These are phyloP conservation scores for Saksenaea vasiformis DNA, from an alignment of 371 early-diverging fungal species.

Conservation along the genomic window DNA sequence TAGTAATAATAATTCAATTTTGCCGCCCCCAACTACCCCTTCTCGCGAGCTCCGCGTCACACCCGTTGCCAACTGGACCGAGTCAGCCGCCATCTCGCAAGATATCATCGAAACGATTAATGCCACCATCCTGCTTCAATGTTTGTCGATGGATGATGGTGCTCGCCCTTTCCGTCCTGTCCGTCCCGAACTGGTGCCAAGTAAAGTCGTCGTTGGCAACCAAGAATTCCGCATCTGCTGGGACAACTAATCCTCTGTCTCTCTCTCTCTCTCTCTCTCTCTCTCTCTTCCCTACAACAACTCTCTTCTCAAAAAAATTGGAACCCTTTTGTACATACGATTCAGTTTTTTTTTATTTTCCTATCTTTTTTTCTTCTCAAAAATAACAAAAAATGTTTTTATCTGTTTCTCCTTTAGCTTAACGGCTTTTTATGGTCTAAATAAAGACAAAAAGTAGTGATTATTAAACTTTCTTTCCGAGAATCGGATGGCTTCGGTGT, in stretches of 20 bases:
- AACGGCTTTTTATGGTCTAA: constrained; percentile 1
- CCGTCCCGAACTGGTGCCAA: constrained; percentile 27
- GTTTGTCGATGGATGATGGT: constrained; percentile 61
- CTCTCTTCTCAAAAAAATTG: not conserved
- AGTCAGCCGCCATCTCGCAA: constrained; percentile 15
- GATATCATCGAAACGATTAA: constrained; percentile 59
- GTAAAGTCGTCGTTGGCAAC: constrained; percentile 36
- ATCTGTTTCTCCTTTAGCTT: not conserved
- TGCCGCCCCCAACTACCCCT: constrained; percentile 1
- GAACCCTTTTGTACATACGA: not conserved
- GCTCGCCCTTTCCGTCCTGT: constrained; percentile 45
- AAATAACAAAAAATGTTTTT: not conserved
- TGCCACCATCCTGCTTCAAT: constrained; percentile 54
- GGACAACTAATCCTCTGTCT: constrained; percentile 21
- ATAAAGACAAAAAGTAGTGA: not conserved
- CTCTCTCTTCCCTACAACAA: too few relatives aligned
- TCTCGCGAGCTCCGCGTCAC: constrained; percentile 4
- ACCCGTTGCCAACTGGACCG: constrained; percentile 12
- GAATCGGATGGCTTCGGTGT: not conserved
- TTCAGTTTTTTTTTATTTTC: not conserved
- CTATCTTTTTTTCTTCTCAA: not conserved
- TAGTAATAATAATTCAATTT: not conserved
- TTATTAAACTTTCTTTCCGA: not conserved
- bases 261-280: not conserved
- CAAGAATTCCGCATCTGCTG: constrained; percentile 40